Evolutionary conservation across 306 rosid genomes (phyloP).

Genomic region (Psophocarpus tetragonolobus): DNA sequence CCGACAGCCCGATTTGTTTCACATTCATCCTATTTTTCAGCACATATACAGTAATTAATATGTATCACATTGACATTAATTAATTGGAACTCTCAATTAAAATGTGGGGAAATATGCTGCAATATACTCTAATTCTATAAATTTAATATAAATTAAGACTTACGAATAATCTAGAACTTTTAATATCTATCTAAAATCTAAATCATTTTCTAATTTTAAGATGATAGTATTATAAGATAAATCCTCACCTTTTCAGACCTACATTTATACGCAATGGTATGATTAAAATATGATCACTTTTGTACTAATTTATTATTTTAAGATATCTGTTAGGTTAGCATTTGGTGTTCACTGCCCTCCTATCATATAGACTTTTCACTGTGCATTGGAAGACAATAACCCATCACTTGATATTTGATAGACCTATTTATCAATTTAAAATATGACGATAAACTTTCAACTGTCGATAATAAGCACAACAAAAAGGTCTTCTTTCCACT

Average conservation of each 20-base stretch:
- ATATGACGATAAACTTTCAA: not conserved
- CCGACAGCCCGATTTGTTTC: conserved; percentile 12
- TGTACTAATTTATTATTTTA: not conserved
- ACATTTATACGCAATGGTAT: not conserved
- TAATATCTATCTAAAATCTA: not conserved
- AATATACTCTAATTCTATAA: not conserved
- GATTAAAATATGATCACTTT: not conserved
- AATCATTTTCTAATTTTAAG: not conserved
- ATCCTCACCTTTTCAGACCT: not conserved
- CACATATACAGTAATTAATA: not conserved
- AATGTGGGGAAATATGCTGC: not conserved
- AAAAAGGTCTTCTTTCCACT: not conserved
- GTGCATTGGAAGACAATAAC: not conserved
- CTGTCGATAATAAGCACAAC: not conserved
- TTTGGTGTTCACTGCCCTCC: not conserved
- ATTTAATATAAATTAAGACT: not conserved
- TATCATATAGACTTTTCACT: not conserved
- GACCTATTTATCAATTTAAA: not conserved
- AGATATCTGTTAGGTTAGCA: not conserved
- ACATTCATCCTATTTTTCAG: not conserved
- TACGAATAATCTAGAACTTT: not conserved
- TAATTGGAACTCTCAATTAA: not conserved
- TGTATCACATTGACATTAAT: not conserved
- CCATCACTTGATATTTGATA: not conserved
- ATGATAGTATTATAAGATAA: not conserved